phyloP scores from a whole-genome alignment of 2,329 filamentous ascomycete genomes.

The Berkeleyomyces rouxiae region DNA sequence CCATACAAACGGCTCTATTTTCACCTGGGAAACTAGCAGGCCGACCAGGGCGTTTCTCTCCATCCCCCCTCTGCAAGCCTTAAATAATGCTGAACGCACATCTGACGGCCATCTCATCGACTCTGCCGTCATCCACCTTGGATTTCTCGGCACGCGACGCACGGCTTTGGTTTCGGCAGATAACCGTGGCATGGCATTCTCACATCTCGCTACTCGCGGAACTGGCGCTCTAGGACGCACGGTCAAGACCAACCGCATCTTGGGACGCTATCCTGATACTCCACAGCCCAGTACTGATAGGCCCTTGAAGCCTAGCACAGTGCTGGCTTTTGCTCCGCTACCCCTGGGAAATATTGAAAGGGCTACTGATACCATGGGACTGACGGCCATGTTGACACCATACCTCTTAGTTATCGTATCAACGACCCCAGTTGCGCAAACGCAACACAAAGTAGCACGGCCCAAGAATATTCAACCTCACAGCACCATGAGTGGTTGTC shows the following conservation, averaged over 20 bases:
- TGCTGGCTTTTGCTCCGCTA: constrained; percentile 77
- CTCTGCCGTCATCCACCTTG: constrained; percentile 71
- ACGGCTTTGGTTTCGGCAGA: constrained; percentile 93
- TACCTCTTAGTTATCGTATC: constrained; percentile 94
- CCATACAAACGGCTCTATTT: constrained; percentile 79
- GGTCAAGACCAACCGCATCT: constrained; percentile 76
- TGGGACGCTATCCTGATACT: constrained; percentile 75
- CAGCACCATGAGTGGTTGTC: constrained; percentile 77
- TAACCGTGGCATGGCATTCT: constrained; percentile 93
- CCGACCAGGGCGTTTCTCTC: constrained; percentile 77
- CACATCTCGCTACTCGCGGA: constrained; percentile 82
- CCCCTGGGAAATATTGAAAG: constrained; percentile 91
- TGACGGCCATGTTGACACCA: constrained; percentile 90
- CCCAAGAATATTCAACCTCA: constrained; percentile 85
- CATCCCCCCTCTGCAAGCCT: constrained; percentile 59
- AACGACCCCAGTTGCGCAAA: constrained; percentile 88
- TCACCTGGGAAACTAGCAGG: constrained; percentile 84
- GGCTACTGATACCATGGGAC: constrained; percentile 67
- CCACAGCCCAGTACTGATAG: constrained; percentile 41
- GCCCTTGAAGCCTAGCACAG: constrained; percentile 76
- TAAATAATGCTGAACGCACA: constrained; percentile 34
- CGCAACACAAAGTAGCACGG: constrained; percentile 80
- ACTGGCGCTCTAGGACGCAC: constrained; percentile 70
- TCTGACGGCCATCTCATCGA: constrained; percentile 68
- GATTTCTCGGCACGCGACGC: constrained; percentile 82